Percentiles rank a stretch among this genome's conserved stretches.
Evolutionary conservation across 2,329 filamentous ascomycete genomes (phyloP).

Genomic region (Rhytidhysteron rufulum): DNA sequence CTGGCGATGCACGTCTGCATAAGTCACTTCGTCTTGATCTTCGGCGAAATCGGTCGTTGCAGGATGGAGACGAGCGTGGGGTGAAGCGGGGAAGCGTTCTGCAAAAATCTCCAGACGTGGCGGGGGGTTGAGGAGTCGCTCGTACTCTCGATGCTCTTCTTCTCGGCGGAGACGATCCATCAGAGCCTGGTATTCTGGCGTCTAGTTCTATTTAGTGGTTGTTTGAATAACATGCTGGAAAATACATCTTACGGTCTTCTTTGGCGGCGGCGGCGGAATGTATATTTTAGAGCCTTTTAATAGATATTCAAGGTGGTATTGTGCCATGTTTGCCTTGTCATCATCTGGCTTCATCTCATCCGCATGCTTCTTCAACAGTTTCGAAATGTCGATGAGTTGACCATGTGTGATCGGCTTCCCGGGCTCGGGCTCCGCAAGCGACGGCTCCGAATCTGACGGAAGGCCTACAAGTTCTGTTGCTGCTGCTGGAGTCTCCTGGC

Average conservation of each 20-base stretch:
- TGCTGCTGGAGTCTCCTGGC: conserved; percentile 15
- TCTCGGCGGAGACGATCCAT: conserved; percentile 82
- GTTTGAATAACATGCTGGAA: not conserved
- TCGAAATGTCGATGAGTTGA: conserved; percentile 64
- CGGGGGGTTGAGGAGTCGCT: conserved; percentile 68
- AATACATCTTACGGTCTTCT: conserved; percentile 59
- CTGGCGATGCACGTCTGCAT: conserved; percentile 74
- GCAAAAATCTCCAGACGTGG: conserved; percentile 56
- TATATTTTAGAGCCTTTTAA: conserved; percentile 71
- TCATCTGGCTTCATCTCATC: conserved; percentile 1
- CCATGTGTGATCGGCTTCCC: conserved; percentile 69
- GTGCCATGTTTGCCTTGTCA: conserved; percentile 3
- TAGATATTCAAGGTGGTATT: conserved; percentile 60
- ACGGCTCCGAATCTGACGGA: conserved; percentile 47
- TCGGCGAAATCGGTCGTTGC: conserved; percentile 37
- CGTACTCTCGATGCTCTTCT: conserved; percentile 78
- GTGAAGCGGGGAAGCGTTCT: conserved; percentile 54
- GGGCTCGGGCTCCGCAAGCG: conserved; percentile 47
- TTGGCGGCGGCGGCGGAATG: conserved; percentile 73
- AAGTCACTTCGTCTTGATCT: conserved; percentile 61
- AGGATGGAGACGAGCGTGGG: conserved; percentile 52
- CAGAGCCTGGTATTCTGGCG: conserved; percentile 76
- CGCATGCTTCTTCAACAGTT: conserved; percentile 41
- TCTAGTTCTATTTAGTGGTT: conserved; percentile 43
- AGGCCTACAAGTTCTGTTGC: conserved; percentile 19